Base-by-base conservation (phyloP, 371 early-diverging fungal genomes). In the Mucor velutinosus region DNA sequence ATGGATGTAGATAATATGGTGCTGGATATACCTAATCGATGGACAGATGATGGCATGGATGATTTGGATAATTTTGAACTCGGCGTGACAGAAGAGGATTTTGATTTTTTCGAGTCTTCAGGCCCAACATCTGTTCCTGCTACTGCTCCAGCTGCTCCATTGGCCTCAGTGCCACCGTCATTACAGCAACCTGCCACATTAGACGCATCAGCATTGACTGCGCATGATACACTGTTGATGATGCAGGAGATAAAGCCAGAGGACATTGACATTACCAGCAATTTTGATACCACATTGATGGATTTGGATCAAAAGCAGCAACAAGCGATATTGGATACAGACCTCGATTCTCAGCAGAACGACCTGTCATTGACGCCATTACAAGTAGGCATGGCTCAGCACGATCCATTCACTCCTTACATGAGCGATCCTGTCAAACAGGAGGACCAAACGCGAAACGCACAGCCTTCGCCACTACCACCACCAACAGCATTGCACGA, bases 71-170 rank as follows among this genome's bases (percentile, higher is more conserved):
- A 66, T 37, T 76, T 83, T 57, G 79, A 78, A 60, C 58, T 81
- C 23, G 77, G 78, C 29, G 81, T 83, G 3, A 83, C 84, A 10
- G 84, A 83, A 41, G 84, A 74, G 53, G 84, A 83, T 62, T 83
- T 79, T 47, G 75, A 81, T 49, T 83, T 79, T 66, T 83, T 83
- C 19, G 62, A 67, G 39, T 61, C 74, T 43, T 39, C 56, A 37
- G 56, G 43, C 1, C 15, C 66, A 29, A 19, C 45, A 23, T 29
- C 55, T 55, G 58, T n/a, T 8, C 68, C 68, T 37, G 43, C 59
- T 14, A 12, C 21, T 49, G 25, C 47, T 14, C 1, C 47, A 15
- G n/a, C 51, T 21, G 10, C 19, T 27, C 12, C 47, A 47, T 7
- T n/a, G 14, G 43, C 47, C 33, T 25, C 65, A 30, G 0, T 47